A percentile compares a stretch with the other conserved stretches of the same genome.
Evolutionary conservation across 805 yeast species (phyloP).

Genomic region (Zygoascus bituminiphila): DNA sequence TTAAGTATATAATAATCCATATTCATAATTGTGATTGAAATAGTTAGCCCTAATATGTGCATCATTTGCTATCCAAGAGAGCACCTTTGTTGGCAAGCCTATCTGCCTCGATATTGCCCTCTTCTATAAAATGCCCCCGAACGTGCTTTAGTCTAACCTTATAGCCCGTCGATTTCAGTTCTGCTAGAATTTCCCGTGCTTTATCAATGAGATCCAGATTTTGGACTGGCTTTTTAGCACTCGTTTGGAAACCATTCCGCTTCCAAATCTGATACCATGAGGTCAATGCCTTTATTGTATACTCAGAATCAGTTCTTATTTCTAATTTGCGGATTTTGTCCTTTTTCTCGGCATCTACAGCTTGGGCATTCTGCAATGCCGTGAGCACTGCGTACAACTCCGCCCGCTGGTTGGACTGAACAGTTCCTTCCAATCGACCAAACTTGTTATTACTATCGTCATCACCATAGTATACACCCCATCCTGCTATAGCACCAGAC

Average conservation of each 20-base stretch:
- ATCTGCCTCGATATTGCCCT: slow-evolving; percentile 77
- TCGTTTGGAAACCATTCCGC: slow-evolving; percentile 43
- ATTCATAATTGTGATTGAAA: no score
- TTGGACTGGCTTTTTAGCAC: slow-evolving; percentile 38
- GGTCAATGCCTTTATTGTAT: slow-evolving; percentile 48
- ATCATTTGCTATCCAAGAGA: no score
- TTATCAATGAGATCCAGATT: slow-evolving; percentile 45
- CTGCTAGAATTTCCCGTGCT: slow-evolving; percentile 31
- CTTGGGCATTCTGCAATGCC: slow-evolving; percentile 41
- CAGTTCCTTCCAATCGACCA: slow-evolving; percentile 39
- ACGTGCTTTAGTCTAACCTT: slow-evolving; percentile 50
- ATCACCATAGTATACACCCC: slow-evolving; percentile 65
- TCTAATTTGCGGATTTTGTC: slow-evolving; percentile 23
- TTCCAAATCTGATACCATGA: slow-evolving; percentile 55
- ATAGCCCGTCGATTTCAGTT: slow-evolving; percentile 16
- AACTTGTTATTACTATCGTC: slow-evolving; percentile 47
- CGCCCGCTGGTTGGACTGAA: slow-evolving; percentile 72
- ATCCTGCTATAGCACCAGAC: slow-evolving; percentile 45
- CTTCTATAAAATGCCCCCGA: slow-evolving; percentile 58
- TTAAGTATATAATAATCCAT: no score
- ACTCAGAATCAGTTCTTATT: slow-evolving; percentile 65
- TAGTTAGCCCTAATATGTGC: no score
- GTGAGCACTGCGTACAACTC: slow-evolving; percentile 60
- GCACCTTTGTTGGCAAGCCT: slow-evolving; percentile 41
- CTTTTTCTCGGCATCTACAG: slow-evolving; percentile 6